phyloP scores from a whole-genome alignment of 108 stramenopile genomes.

The Skeletonema menzelii region DNA sequence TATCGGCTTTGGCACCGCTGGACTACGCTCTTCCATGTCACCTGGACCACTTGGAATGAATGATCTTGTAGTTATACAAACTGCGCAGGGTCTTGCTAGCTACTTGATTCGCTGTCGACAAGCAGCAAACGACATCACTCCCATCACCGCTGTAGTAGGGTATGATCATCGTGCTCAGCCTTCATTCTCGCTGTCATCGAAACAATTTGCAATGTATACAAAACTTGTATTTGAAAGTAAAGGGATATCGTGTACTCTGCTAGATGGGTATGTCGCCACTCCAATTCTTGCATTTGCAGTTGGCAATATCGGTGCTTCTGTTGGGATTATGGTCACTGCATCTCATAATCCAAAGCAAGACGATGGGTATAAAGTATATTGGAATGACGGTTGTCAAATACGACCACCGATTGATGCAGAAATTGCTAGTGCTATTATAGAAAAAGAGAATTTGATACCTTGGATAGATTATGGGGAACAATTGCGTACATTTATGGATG shows the following conservation, averaged over 20 bases:
- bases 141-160: conserved; percentile 76
- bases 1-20: conserved; percentile 95
- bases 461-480: conserved; percentile 81
- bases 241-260: conserved; percentile 80
- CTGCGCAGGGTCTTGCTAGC: conserved; percentile 80
- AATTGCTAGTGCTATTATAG: conserved; percentile 81
- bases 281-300: conserved; percentile 91
- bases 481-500: conserved; percentile 24
- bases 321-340: conserved; percentile 97
- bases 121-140: background rate
- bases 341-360: conserved; percentile 98
- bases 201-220: conserved; percentile 86
- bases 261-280: conserved; percentile 88
- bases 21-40: conserved; percentile 88
- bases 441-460: conserved; percentile 72
- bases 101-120: conserved; percentile 47
- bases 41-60: conserved; percentile 93
- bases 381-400: conserved; percentile 94
- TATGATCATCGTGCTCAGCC: conserved; percentile 89
- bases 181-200: conserved; percentile 68
- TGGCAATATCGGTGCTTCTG: conserved; percentile 49
- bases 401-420: conserved; percentile 88
- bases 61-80: conserved; percentile 93
- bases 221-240: conserved; percentile 80
- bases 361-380: conserved; percentile 97